Evolutionary conservation across 2,329 filamentous ascomycete genomes (phyloP).

Genomic region (Metarhizium sp.): DNA sequence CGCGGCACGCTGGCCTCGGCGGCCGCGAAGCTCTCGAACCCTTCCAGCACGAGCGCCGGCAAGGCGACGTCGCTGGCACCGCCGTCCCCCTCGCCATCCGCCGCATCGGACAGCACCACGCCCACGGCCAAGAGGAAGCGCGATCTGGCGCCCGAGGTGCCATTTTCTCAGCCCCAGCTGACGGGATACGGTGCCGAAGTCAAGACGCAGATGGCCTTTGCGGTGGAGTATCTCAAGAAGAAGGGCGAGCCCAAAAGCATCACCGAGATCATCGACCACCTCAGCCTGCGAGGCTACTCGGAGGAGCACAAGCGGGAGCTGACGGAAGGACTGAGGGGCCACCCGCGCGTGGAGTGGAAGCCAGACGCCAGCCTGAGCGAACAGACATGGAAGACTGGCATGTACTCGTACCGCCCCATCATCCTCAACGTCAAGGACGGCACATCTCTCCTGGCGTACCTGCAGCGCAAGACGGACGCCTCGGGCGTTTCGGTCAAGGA

Average conservation of each 20-base stretch:
- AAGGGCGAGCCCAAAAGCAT: conserved; percentile 61
- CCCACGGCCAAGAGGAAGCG: conserved; percentile 55
- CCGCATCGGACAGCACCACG: conserved; percentile 50
- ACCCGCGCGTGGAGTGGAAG: conserved; percentile 48
- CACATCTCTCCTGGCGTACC: conserved; percentile 66
- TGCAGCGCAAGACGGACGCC: conserved; percentile 74
- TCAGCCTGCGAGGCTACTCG: conserved; percentile 58
- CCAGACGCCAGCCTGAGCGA: conserved; percentile 50
- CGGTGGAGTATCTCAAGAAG: conserved; percentile 72
- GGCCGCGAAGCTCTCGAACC: conserved; percentile 53
- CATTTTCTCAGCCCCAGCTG: conserved; percentile 67
- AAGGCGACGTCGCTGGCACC: conserved; percentile 38
- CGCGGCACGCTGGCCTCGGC: conserved; percentile 52
- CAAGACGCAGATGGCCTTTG: conserved; percentile 81
- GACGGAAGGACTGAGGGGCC: conserved; percentile 56
- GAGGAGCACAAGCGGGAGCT: conserved; percentile 56
- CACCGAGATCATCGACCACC: conserved; percentile 68
- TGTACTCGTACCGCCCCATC: conserved; percentile 75
- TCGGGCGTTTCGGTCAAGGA: conserved; percentile 78
- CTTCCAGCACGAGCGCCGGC: conserved; percentile 30
- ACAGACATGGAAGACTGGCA: conserved; percentile 58
- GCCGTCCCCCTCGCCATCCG: conserved; percentile 54
- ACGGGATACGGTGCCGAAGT: conserved; percentile 71
- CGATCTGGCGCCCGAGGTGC: conserved; percentile 42
- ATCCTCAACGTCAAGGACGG: conserved; percentile 71